These are phyloP conservation scores for Garcia nutans DNA, from an alignment of 345 rosid species.

Conservation along the genomic window DNA sequence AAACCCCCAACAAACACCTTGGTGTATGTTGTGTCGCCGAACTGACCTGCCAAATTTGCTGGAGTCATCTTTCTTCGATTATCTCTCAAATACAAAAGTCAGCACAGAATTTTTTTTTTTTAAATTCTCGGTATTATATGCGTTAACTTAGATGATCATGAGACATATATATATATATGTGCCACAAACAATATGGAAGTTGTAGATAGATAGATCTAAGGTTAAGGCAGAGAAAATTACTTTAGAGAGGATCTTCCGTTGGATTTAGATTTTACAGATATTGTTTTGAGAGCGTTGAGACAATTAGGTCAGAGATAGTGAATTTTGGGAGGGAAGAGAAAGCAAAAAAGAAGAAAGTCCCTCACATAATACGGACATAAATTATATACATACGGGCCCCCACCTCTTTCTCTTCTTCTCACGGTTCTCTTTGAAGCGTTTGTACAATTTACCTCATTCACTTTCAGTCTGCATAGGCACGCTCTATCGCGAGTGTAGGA, in stretches of 20 bases:
- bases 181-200: background rate
- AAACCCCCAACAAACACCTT: constrained; percentile 96
- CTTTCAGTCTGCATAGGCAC: background rate
- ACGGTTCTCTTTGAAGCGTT: constrained; percentile 22
- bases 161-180: background rate
- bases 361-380: constrained; percentile 40
- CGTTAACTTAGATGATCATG: background rate
- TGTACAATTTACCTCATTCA: background rate
- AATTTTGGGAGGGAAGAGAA: constrained; percentile 42
- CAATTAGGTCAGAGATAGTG: constrained; percentile 40
- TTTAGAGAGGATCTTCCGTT: constrained; percentile 9
- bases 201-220: constrained; percentile 9
- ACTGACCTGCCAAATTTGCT: constrained; percentile 49
- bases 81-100: background rate
- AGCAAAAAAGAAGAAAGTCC: constrained; percentile 32
- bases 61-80: constrained; percentile 38
- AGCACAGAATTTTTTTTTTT: background rate
- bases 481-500: constrained; percentile 26
- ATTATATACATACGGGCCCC: constrained; percentile 41
- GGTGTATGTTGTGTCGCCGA: constrained; percentile 89
- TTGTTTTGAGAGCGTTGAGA: constrained; percentile 11
- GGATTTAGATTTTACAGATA: constrained; percentile 10
- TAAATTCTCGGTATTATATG: background rate
- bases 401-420: constrained; percentile 14
- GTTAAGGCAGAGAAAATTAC: background rate